Base-by-base conservation (phyloP, 176 grass and related monocot species). In the Eleusine coracana region DNA sequence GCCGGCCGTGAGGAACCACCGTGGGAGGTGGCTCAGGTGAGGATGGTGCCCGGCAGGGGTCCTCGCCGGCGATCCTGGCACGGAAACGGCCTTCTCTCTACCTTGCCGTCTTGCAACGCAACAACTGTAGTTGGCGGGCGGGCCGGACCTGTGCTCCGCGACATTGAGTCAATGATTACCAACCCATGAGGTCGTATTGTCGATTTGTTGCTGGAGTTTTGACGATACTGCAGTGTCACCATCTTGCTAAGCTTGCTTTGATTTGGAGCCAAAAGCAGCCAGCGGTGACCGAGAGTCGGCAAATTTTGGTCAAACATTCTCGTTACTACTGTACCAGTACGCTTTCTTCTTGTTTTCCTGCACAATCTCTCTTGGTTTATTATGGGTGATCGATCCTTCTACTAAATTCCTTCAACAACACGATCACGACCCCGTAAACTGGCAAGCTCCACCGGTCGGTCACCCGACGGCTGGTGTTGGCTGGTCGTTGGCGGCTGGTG, bases 41-140 rank as follows among this genome's bases (percentile, higher is more conserved):
- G 31, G 31, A 1, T 12, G 70, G 6, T 8, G 23, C 23, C 61
- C 70, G 21, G 63, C 25, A 59, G 64, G 64, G 61, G 74, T 64
- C 31, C 72, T 59, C 80, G 80, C 9, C 82, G 74, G 74, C 56
- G 25, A 69, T n/a, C 2, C 37, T 67, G 56, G 21, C 56, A 18
- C 18, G 50, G 31, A 40, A 3, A 29, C 61, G 20, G 10, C 48
- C 9, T 49, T 13, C 48, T 11, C 48, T 20, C 13, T 13, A 0
- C 29, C 3, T 67, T 76, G 86, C 74, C 68, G 48, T 41, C 15
- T 37, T 25, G 46, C 81, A 16, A 73, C 74, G 75, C 81, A n/a
- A 83, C 81, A n/a, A 83, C 62, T 58, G 36, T 25, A 0, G 64
- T 37, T 3, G 44, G 15, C 76, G 3, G 59, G 8, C 34, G 6